Base-by-base conservation (phyloP, 1,139 yeast genomes). In the Oligophagozyma castellii region DNA sequence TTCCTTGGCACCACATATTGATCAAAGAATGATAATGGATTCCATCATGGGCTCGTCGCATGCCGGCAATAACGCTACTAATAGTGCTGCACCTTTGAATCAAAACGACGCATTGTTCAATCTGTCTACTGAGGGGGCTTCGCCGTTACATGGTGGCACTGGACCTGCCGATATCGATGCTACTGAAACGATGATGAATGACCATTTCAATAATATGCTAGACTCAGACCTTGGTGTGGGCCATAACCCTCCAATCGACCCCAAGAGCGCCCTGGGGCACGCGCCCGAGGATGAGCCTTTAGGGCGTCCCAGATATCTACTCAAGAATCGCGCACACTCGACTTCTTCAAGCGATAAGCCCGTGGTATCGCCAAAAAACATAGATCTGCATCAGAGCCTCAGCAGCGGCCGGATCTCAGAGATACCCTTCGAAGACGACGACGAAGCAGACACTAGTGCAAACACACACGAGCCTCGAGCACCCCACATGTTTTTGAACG, bases 1-100 rank as follows among this genome's bases (percentile, higher is more conserved):
- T 1, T 71, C 89, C 4, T 80, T 84, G 48, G 93, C 93, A 14
- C 52, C 54, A 19, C 75, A 70, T 39, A 63, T 65, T 31, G 49
- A 46, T 38, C 66, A 72, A 11, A 71, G 70, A 44, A 57, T 57
- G 40, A 43, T 60, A 32, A 58, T 55, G 28, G 58, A 55, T 23
- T 55, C 47, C 21, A 43, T 43, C 14, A 39, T 40, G 1, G 43
- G 42, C 23, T 44, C 38, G 7, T 29, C 41, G 24, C 46, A 21
- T 14, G 8, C 18, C n/a, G 18, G 8, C 5, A 24, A 16, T 15
- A 21, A 24, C 5, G 22, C 10, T 6, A 16, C 6, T 12, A 16
- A 5, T 12, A 24, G 13, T 5, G 13, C 11, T n/a, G 18, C 20
- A 16, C 16, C 16, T 16, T 13, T n/a, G 18, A 11, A 16, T 7